phyloP scores from a whole-genome alignment of 2,329 filamentous ascomycete species.

The Colletotrichum tabaci region DNA sequence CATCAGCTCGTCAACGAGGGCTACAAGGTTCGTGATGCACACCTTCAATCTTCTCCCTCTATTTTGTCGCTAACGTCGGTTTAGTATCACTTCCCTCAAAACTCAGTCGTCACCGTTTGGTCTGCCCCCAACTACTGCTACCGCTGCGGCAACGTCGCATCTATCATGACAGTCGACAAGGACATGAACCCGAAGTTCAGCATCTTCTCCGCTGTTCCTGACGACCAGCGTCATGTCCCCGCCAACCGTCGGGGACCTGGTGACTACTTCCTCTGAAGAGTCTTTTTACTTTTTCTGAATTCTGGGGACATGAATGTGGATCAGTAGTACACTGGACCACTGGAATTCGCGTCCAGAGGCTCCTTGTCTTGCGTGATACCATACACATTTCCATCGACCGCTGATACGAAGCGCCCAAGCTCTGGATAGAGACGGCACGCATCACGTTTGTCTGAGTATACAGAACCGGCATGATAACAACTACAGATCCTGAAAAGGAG shows the following conservation, averaged over 20 bases:
- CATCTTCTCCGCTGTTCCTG: conserved; percentile 91
- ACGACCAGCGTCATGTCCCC: conserved; percentile 85
- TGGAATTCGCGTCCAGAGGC: not conserved
- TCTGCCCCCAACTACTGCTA: conserved; percentile 97
- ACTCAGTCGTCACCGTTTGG: conserved; percentile 98
- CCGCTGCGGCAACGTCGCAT: conserved; percentile 95
- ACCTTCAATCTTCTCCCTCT: not conserved
- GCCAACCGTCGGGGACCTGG: conserved; percentile 77
- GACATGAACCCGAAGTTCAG: conserved; percentile 92
- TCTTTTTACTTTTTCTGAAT: conserved; percentile 18
- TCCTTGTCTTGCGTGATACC: not conserved
- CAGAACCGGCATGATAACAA: not conserved
- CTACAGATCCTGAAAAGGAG: not conserved
- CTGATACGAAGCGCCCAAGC: not conserved
- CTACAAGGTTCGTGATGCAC: conserved; percentile 79
- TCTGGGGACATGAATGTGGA: not conserved
- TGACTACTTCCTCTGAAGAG: conserved; percentile 76
- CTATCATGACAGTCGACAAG: conserved; percentile 92
- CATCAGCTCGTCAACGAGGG: conserved; percentile 99
- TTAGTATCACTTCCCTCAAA: conserved; percentile 93
- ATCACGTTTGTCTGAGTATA: conserved; percentile 17
- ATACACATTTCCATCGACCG: not conserved
- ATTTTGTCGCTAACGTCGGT: conserved; percentile 47
- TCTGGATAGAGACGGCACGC: conserved; percentile 2
- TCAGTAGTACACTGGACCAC: not conserved